Evolutionary conservation across 257 asterid species (phyloP).

Genomic region (Apocynum venetum): DNA sequence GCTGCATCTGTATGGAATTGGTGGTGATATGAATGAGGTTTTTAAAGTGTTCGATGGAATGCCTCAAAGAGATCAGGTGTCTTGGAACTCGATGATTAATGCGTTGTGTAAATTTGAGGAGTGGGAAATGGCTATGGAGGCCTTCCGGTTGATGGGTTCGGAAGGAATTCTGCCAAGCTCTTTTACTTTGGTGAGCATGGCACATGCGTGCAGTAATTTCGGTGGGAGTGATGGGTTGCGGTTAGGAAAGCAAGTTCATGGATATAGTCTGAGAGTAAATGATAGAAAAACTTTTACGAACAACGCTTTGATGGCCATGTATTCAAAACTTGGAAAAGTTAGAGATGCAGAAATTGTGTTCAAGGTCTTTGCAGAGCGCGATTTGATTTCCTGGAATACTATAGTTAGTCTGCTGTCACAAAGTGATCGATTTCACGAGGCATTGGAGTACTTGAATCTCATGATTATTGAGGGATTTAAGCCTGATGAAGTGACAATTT

Average conservation of each 20-base stretch:
- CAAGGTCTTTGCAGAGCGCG: slow-evolving; percentile 41
- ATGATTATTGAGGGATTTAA: slow-evolving; percentile 57
- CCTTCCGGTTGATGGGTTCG: slow-evolving; percentile 54
- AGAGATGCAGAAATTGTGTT: slow-evolving; percentile 54
- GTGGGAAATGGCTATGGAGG: slow-evolving; percentile 75
- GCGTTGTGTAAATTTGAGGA: slow-evolving; percentile 63
- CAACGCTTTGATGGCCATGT: slow-evolving; percentile 81
- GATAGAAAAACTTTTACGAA: slow-evolving; percentile 60
- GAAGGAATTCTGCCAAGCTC: slow-evolving; percentile 64
- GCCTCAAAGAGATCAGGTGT: slow-evolving; percentile 68
- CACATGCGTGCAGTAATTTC: slow-evolving; percentile 76
- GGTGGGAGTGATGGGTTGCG: slow-evolving; percentile 44
- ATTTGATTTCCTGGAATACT: slow-evolving; percentile 88
- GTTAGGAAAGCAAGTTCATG: slow-evolving; percentile 81
- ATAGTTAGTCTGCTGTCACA: slow-evolving; percentile 56
- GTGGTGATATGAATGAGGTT: slow-evolving; percentile 40
- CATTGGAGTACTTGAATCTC: slow-evolving; percentile 45
- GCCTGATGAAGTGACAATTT: slow-evolving; percentile 77
- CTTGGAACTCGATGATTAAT: slow-evolving; percentile 80
- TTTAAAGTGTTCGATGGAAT: slow-evolving; percentile 68
- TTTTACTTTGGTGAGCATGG: slow-evolving; percentile 67
- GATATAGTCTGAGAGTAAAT: slow-evolving; percentile 51
- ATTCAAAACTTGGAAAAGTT: slow-evolving; percentile 64
- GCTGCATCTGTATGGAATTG: slow-evolving; percentile 57
- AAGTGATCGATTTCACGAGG: slow-evolving; percentile 53